Base-by-base conservation (phyloP, 495 filamentous ascomycete genomes). In the Talaromyces ruber region DNA sequence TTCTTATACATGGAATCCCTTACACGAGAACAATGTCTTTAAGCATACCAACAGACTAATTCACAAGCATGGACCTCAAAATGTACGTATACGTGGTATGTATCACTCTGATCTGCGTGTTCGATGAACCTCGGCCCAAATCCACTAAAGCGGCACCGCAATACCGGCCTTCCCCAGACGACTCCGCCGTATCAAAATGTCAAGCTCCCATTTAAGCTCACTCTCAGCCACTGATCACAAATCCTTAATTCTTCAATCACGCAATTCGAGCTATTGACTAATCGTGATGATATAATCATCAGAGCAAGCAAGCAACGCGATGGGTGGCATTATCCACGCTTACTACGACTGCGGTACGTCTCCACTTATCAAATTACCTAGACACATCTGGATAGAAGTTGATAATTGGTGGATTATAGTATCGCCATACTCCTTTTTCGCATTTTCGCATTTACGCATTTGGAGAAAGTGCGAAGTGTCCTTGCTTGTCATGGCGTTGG, bases 341-440 rank as follows among this genome's bases (percentile, higher is more conserved):
- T 88, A 86, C 64, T 52, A 89, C 53, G 84, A 87, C 69, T 78
- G 80, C 63, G 74, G 83, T 85, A 69, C 37, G 71, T 68, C 22
- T 32, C 34, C 34, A 39, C 34, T 37, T 4, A n/a, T n/a, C n/a
- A n/a, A n/a, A n/a, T n/a, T n/a, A n/a, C n/a, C n/a, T n/a, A n/a
- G n/a, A n/a, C n/a, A n/a, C n/a, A n/a, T n/a, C 6, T 39, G 9
- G 34, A 39, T 16, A 14, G 14, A 39, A 16, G 34, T 29, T 29
- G 28, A 29, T 6, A 9, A 4, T 47, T 12, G 14, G 3, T 21
- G 12, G n/a, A 51, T 2, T 47, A 28, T 4, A 90, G 88, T 83
- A 30, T 91, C 87, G 9, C 79, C 85, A 28, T 91, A 90, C 74
- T 87, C 85, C 64, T 89, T 86, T 72, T 77, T 86, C 63, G 80